These are phyloP conservation scores for Termitomyces bulborhizus DNA, from an alignment of 768 basidiomycete genomes.

Conservation along the genomic window DNA sequence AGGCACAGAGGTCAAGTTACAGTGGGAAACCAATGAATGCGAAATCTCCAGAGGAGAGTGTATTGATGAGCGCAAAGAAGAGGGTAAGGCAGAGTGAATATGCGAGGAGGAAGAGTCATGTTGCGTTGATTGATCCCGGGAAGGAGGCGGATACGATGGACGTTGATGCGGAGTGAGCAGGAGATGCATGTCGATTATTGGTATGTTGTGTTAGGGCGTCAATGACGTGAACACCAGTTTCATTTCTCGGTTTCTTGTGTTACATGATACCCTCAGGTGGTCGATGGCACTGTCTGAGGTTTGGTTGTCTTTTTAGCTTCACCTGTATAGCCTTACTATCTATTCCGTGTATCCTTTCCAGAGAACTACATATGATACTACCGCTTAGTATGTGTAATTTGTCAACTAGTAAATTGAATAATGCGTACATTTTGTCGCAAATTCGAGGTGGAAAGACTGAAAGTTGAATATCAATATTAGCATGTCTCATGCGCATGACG, in stretches of 20 bases:
- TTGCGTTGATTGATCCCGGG: constrained; percentile 9
- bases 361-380: not conserved
- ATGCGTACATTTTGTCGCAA: no score
- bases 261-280: not conserved
- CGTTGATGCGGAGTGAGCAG: constrained; percentile 7
- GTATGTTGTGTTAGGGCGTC: not conserved
- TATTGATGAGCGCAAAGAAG: constrained; percentile 65
- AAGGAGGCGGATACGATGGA: constrained; percentile 4
- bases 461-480: no score
- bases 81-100: constrained; percentile 74
- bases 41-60: constrained; percentile 25
- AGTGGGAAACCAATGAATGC: constrained; percentile 24
- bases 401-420: not conserved
- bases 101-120: constrained; percentile 47
- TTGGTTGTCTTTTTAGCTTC: not conserved
- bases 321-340: not conserved
- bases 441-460: constrained; percentile 21
- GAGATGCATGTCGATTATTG: not conserved
- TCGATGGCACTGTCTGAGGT: not conserved
- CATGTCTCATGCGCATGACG: no score
- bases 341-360: not conserved
- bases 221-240: not conserved
- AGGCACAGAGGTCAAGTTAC: constrained; percentile 33
- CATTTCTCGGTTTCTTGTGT: not conserved
- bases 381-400: not conserved